Evolutionary conservation across 2,329 filamentous ascomycete genomes (phyloP), one percentile per base, ranked within the genome.

Genomic region (Ophiostoma montium): DNA sequence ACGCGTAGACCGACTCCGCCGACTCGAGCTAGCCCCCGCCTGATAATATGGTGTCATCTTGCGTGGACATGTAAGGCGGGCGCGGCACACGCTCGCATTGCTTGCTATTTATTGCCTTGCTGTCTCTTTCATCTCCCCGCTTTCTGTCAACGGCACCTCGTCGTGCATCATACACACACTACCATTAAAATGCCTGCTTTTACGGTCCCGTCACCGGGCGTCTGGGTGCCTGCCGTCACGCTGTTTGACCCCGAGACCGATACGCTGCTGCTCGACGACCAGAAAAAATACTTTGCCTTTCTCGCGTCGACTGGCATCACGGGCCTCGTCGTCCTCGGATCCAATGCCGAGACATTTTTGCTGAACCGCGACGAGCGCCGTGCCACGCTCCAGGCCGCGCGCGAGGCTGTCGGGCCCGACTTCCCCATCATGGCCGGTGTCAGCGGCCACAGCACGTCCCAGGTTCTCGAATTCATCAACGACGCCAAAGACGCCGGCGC

Each of bases 361-460:
- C 57, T 64, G 31, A 63, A 60, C 21, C 57, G 62, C 46, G 56
- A 60, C n/a, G 61, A 63, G 55, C 59, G 61, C 27, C 45, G 51
- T 3, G 44, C 65, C 36, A 69, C 82, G n/a, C 68, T 84, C 21
- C 60, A 65, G 27, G 66, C 73, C 11, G 80, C 80, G 46, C 67
- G 76, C 33, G 53, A 61, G 33, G 70, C 73, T n/a, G 70, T 74
- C 13, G 72, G 71, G 0, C 67, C 70, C 1, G 62, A 64, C 19
- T 78, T 67, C 57, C 76, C 76, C 30, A 67, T 82, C 58, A 80
- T 80, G 68, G 76, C 75, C 4, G 80, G 80, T 32, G 75, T 78
- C 7, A 72, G 77, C 16, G 78, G 74, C 0, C 79, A 83, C 61
- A 81, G 76, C 15, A 82, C 76, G 2, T 70, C 71, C 54, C 79